Conservation (phyloP, 2,329 filamentous ascomycete species). For the Blumeriella jaapii region DNA sequence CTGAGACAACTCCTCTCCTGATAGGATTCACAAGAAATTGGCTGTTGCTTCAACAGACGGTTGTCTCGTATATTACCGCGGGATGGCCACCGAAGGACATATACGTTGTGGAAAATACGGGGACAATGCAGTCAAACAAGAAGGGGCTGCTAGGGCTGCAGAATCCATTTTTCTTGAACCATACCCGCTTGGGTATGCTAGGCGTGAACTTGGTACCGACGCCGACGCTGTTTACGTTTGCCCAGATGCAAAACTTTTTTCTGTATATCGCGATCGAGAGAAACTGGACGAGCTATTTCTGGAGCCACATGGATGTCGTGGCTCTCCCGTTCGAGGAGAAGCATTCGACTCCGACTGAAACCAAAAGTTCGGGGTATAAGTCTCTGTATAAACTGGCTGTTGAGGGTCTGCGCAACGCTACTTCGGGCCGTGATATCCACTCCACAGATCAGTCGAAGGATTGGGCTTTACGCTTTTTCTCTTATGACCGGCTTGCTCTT, state of each 20-base stretch:
- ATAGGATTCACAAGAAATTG: conserved; percentile 49
- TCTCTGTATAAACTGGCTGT: conserved; percentile 17
- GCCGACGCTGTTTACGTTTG: conserved; percentile 40
- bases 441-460: neutral
- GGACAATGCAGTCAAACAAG: conserved; percentile 41
- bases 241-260: conserved; percentile 45
- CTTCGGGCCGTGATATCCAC: conserved; percentile 2
- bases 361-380: conserved; percentile 2
- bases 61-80: conserved; percentile 45
- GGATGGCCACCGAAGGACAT: conserved; percentile 47
- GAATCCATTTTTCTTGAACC: conserved; percentile 46
- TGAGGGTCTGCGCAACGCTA: conserved; percentile 5
- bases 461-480: conserved; percentile 44
- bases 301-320: conserved; percentile 45
- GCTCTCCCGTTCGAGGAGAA: conserved; percentile 33
- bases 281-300: conserved; percentile 40
- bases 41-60: conserved; percentile 42
- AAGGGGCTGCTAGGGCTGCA: conserved; percentile 36
- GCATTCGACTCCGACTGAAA: conserved; percentile 6
- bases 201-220: conserved; percentile 40
- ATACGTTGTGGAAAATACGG: conserved; percentile 48
- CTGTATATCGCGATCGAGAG: conserved; percentile 35
- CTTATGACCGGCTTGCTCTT: conserved; percentile 45
- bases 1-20: conserved; percentile 38
- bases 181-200: conserved; percentile 36